Evolutionary conservation across 345 rosid genomes (phyloP).

Genomic region (Eucalyptus viminalis): DNA sequence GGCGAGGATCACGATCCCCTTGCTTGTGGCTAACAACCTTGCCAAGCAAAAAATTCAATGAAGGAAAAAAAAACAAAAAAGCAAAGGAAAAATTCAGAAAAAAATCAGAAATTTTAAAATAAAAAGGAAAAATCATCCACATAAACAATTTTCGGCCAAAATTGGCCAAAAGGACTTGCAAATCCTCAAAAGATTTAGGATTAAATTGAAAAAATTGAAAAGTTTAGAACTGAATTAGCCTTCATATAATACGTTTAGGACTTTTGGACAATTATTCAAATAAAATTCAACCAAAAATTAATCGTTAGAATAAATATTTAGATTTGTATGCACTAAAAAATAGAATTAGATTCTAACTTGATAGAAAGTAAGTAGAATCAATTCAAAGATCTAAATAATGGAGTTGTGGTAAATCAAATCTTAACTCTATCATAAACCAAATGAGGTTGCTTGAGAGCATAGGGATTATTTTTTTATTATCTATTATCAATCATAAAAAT

Average conservation of each 20-base stretch:
- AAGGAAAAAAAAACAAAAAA: neutral
- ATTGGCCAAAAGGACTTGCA: neutral
- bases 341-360: neutral
- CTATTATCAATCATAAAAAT: neutral
- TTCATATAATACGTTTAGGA: neutral
- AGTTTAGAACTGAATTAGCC: neutral
- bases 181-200: neutral
- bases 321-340: neutral
- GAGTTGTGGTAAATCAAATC: neutral
- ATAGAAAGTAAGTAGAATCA: neutral
- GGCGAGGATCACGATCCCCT: no score
- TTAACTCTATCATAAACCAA: neutral
- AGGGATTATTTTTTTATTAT: neutral
- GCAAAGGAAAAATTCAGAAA: neutral
- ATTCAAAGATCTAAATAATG: neutral
- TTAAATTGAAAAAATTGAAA: neutral
- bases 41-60: no score
- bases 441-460: neutral
- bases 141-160: neutral
- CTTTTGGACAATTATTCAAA: neutral
- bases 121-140: neutral
- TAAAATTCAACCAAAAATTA: neutral
- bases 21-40: neutral
- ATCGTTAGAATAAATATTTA: no score
- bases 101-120: neutral